phyloP scores from a whole-genome alignment of 306 rosid genomes.

The Fragaria vesca region DNA sequence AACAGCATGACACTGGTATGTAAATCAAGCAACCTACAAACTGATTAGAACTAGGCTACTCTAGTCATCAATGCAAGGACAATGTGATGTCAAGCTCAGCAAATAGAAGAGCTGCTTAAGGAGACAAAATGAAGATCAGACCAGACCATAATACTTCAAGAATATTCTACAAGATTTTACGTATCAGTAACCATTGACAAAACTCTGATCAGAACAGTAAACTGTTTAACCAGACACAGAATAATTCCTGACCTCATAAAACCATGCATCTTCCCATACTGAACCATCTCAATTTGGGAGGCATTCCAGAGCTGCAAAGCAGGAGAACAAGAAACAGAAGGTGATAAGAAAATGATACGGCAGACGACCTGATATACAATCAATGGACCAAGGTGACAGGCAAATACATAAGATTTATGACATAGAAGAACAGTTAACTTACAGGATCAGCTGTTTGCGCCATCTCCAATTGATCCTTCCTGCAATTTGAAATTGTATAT shows the following conservation, averaged over 20 bases:
- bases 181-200: not conserved
- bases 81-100: no score
- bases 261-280: conserved; percentile 95
- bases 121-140: no score
- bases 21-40: no score
- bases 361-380: not conserved
- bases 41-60: no score
- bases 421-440: conserved; percentile 21
- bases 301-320: conserved; percentile 92
- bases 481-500: conserved; percentile 27
- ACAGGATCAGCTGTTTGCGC: conserved; percentile 88
- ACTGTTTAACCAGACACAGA: not conserved
- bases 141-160: not conserved
- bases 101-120: no score
- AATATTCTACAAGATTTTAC: not conserved
- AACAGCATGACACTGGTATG: not conserved
- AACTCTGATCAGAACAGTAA: not conserved
- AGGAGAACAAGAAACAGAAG: conserved; percentile 4
- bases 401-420: conserved; percentile 12
- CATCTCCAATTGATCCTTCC: conserved; percentile 87
- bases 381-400: conserved; percentile 37
- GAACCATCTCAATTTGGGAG: conserved; percentile 92
- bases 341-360: not conserved
- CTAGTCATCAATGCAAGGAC: no score
- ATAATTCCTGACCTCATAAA: conserved; percentile 69